phyloP scores from a whole-genome alignment of 495 filamentous ascomycete genomes.

The Penicillium riverlandense region DNA sequence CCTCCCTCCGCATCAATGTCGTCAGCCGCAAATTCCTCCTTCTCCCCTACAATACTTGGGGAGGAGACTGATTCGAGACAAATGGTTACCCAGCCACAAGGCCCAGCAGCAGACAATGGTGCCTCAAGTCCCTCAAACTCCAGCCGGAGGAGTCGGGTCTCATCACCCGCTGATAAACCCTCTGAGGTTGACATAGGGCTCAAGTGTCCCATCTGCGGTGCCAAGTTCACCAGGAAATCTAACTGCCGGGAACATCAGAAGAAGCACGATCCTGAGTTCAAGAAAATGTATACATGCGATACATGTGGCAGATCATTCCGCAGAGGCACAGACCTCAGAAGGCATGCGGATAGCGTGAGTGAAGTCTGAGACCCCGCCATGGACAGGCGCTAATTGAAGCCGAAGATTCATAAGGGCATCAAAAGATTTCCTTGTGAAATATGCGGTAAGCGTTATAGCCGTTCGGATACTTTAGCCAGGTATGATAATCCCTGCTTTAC shows the following conservation, averaged over 20 bases:
- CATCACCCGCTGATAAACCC: too few relatives aligned
- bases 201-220: conserved; percentile 68
- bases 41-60: background rate
- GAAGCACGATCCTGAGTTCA: conserved; percentile 72
- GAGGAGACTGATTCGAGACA: background rate
- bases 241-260: conserved; percentile 90
- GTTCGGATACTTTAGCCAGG: background rate
- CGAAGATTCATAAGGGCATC: conserved; percentile 58
- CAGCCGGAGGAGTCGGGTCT: too few relatives aligned
- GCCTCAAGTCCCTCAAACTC: background rate
- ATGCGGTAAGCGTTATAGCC: conserved; percentile 1
- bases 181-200: conserved; percentile 38
- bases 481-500: background rate
- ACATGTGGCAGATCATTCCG: conserved; percentile 42
- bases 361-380: background rate
- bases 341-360: conserved; percentile 75
- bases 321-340: conserved; percentile 73
- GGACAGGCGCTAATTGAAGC: background rate
- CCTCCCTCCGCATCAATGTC: background rate
- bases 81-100: too few relatives aligned
- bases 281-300: conserved; percentile 63
- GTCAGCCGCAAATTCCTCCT: background rate
- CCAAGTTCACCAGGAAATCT: conserved; percentile 77
- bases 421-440: background rate
- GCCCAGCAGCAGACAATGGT: background rate